Percentiles rank a stretch among this genome's conserved stretches.
Evolutionary conservation across 257 asterid species (phyloP).

Genomic region (Solanum etuberosum): DNA sequence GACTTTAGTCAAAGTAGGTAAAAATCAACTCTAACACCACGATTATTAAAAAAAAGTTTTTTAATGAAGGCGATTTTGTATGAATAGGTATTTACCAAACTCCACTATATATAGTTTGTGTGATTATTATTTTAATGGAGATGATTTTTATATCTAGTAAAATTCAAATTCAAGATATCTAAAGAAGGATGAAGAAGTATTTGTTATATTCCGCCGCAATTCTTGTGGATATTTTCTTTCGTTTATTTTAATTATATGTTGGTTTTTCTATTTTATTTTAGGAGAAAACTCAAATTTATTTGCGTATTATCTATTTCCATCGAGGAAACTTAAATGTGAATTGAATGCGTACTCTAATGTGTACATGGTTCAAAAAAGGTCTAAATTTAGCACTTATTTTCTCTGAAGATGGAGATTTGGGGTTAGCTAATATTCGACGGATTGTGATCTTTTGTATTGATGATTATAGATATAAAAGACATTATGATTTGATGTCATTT

Average conservation of each 20-base stretch:
- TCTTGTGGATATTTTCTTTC: neutral
- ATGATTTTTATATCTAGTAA: too few species aligned
- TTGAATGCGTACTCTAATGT: neutral
- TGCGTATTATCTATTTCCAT: neutral
- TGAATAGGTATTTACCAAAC: neutral
- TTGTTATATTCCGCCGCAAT: neutral
- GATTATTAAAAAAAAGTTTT: too few species aligned
- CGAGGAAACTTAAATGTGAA: neutral
- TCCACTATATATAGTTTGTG: too few species aligned
- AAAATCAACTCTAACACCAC: too few species aligned
- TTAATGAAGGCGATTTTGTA: too few species aligned
- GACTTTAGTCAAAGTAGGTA: too few species aligned
- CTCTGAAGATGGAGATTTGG: neutral
- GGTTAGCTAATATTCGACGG: neutral
- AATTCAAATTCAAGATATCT: too few species aligned
- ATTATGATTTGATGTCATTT: too few species aligned
- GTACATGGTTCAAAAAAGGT: neutral
- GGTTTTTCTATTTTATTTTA: neutral
- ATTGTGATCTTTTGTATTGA: neutral
- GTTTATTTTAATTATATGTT: too few species aligned
- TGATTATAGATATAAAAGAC: too few species aligned
- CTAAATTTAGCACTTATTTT: neutral
- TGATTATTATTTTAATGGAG: neutral
- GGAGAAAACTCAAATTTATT: neutral
- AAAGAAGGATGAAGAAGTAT: neutral